Evolutionary conservation across 139 green algal genomes (phyloP), one percentile per base, ranked within the genome.

Genomic region (Edaphochlamys debaryana): DNA sequence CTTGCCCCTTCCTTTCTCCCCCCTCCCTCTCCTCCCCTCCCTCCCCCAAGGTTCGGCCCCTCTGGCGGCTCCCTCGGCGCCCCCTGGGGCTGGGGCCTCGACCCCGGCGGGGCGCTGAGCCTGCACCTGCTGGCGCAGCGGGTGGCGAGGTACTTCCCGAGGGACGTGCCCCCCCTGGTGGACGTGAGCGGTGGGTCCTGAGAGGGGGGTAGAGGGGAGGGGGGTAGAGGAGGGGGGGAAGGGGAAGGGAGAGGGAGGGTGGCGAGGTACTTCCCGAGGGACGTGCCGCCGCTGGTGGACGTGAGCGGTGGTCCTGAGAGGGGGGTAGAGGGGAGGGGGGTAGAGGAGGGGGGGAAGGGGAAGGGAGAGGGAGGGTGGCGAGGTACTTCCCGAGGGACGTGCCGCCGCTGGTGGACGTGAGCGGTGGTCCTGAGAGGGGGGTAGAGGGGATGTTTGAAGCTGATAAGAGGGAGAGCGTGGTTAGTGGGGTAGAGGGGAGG

Each of bases 171-270:
- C 48, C 58, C 80, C 20, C 89, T 94, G 45, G 80, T 95, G 48
- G 92, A 95, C 75, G 56, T 94, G 42, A 78, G 71, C 40, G 91
- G 91, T 90, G 37, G n/a, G n/a, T n/a, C n/a, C n/a, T n/a, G n/a
- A n/a, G n/a, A n/a, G n/a, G n/a, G n/a, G n/a, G n/a, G n/a, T n/a
- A n/a, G n/a, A n/a, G n/a, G n/a, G n/a, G n/a, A n/a, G n/a, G n/a
- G n/a, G n/a, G n/a, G n/a, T n/a, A n/a, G n/a, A n/a, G n/a, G n/a
- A n/a, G n/a, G n/a, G n/a, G n/a, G n/a, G n/a, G n/a, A n/a, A n/a
- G n/a, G n/a, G n/a, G n/a, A n/a, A n/a, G n/a, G n/a, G n/a, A n/a
- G n/a, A n/a, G n/a, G n/a, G n/a, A n/a, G n/a, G 56, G 79, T 93
- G 73, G 54, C 66, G 1, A 41, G 79, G n/a, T 85, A 79, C 48